These are phyloP conservation scores for Diospyros lotus DNA, from an alignment of 148 eudicot species.

Conservation along the genomic window DNA sequence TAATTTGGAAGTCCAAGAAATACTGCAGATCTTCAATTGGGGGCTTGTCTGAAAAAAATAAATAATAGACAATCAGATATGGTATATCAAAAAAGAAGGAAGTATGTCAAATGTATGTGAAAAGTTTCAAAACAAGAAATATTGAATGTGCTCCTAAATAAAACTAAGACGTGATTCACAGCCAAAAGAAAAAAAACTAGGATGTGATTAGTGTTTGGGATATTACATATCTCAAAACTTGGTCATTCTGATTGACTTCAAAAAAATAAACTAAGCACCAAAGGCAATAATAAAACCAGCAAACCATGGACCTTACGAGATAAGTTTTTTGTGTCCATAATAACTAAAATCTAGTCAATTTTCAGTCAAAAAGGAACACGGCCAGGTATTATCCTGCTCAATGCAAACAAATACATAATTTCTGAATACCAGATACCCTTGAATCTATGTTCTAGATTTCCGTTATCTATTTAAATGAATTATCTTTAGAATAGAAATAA, in stretches of 20 bases:
- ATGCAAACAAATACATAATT: neutral
- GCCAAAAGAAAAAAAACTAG: neutral
- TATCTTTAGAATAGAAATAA: neutral
- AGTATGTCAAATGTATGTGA: neutral
- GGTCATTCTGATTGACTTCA: no score
- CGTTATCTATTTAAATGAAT: neutral
- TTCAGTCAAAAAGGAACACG: neutral
- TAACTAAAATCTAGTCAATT: neutral
- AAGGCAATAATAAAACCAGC: neutral
- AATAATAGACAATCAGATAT: neutral
- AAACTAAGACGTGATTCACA: no score
- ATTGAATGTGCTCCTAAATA: no score
- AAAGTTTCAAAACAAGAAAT: neutral
- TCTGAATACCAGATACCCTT: neutral
- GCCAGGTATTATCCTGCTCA: neutral
- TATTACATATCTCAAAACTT: neutral
- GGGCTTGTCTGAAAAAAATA: constrained; percentile 72
- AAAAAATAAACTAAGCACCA: constrained; percentile 1
- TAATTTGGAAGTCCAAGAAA: constrained; percentile 91
- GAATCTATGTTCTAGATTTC: neutral
- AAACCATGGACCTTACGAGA: neutral
- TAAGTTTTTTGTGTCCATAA: no score
- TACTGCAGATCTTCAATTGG: constrained; percentile 98
- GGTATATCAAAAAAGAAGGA: neutral
- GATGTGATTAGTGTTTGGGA: neutral